Conservation (phyloP, 2,329 filamentous ascomycete species). For the Rhexocercosporidium sp. region DNA sequence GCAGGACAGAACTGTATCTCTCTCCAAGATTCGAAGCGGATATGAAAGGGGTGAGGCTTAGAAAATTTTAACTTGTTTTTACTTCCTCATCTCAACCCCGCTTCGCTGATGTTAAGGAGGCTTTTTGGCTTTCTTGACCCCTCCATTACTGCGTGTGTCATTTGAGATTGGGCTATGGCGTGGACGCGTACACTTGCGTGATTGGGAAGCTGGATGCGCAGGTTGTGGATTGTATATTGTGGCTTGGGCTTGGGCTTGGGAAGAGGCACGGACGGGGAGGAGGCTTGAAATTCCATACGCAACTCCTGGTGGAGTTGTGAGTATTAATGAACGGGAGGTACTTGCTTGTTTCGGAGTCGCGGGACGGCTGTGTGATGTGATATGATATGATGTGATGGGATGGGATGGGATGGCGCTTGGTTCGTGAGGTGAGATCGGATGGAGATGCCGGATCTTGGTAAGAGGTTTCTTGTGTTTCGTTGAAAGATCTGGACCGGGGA, state of each 20-base stretch:
- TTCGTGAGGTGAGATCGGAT: not conserved
- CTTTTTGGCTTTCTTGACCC: not conserved
- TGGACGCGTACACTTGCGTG: not conserved
- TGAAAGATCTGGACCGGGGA: not conserved
- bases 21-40: not conserved
- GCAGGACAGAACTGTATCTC: not conserved
- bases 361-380: constrained; percentile 1
- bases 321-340: not conserved
- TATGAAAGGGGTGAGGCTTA: constrained; percentile 1
- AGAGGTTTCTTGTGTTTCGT: not conserved
- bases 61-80: not conserved
- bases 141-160: too few species aligned
- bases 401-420: not conserved
- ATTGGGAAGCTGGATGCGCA: constrained; percentile 1
- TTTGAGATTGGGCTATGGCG: not conserved
- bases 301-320: not conserved
- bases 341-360: not conserved
- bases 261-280: constrained; percentile 7
- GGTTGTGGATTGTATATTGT: constrained; percentile 5
- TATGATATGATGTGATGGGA: not conserved
- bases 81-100: not conserved
- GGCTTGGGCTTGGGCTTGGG: not conserved
- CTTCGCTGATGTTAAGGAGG: not conserved
- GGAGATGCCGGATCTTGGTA: not conserved
- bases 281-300: not conserved